These are phyloP conservation scores for Chytriomyces sp. DNA, from an alignment of 192 early-diverging fungal genomes.

Conservation along the genomic window DNA sequence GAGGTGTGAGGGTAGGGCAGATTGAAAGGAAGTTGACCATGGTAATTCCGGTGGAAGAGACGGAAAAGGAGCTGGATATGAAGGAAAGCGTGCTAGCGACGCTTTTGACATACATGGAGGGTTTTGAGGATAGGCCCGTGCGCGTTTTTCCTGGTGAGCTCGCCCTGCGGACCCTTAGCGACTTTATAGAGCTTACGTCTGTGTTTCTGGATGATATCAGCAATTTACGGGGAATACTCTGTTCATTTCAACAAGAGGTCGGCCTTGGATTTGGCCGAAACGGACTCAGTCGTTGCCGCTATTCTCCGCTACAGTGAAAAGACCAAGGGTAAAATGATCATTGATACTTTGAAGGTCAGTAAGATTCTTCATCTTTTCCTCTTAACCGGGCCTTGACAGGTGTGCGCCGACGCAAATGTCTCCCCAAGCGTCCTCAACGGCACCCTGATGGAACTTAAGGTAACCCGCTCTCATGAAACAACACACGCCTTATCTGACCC, in stretches of 20 bases:
- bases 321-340: slow-evolving; percentile 7
- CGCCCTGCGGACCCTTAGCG: not conserved
- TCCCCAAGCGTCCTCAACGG: not conserved
- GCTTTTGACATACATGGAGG: slow-evolving; percentile 37
- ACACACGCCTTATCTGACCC: not conserved
- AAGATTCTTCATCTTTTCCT: not conserved
- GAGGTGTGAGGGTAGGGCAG: not conserved
- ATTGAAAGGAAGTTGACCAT: slow-evolving; percentile 3
- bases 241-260: slow-evolving; percentile 20
- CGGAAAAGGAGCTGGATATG: slow-evolving; percentile 39
- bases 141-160: slow-evolving; percentile 31
- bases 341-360: not conserved
- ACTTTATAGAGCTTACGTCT: not conserved
- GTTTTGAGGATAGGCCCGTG: slow-evolving; percentile 12
- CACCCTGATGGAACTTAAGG: slow-evolving; percentile 24
- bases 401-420: slow-evolving; percentile 13
- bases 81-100: slow-evolving; percentile 38
- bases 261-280: slow-evolving; percentile 22
- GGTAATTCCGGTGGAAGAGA: slow-evolving; percentile 31
- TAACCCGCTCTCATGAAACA: too few relatives aligned
- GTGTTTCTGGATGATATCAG: not conserved
- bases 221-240: slow-evolving; percentile 5
- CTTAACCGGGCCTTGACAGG: not conserved
- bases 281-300: not conserved
- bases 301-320: slow-evolving; percentile 25